Conservation (phyloP, 73 alveolate genomes). For the Vitrella brassicaformis region DNA sequence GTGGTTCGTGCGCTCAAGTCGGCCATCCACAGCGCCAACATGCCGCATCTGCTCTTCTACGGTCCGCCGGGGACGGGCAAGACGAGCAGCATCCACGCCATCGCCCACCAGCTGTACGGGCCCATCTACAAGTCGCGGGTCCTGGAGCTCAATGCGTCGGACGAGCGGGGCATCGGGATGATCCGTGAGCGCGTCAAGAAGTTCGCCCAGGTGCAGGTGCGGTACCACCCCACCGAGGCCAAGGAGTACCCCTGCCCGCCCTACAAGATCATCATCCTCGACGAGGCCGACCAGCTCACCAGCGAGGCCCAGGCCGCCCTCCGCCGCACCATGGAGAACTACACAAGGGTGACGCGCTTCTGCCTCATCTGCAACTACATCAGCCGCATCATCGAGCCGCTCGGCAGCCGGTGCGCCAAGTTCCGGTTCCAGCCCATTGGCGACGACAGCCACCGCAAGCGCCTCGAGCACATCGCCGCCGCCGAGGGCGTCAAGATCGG, state of each 20-base stretch:
- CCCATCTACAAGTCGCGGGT: constrained; percentile 73
- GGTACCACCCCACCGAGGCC: constrained; percentile 7
- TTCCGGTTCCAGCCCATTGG: constrained; percentile 88
- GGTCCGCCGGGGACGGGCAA: constrained; percentile 96
- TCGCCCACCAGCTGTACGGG: constrained; percentile 46
- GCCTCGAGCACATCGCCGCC: constrained; percentile 60
- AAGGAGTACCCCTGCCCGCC: constrained; percentile 28
- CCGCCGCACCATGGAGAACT: constrained; percentile 90
- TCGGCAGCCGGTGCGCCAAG: constrained; percentile 88
- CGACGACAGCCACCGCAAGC: constrained; percentile 69
- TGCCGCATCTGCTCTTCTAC: constrained; percentile 79
- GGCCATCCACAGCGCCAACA: neutral
- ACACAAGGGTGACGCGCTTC: constrained; percentile 79
- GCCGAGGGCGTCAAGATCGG: constrained; percentile 60
- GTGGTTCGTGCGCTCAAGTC: constrained; percentile 53
- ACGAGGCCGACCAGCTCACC: constrained; percentile 97
- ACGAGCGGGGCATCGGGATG: constrained; percentile 93
- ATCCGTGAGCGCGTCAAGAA: constrained; percentile 89
- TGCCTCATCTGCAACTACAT: constrained; percentile 93
- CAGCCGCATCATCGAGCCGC: constrained; percentile 89
- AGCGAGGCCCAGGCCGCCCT: constrained; percentile 93
- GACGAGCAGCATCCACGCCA: constrained; percentile 77
- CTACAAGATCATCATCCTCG: constrained; percentile 75
- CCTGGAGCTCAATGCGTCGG: constrained; percentile 92
- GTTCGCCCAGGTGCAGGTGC: constrained; percentile 56